Conservation (phyloP, 2,329 filamentous ascomycete genomes). For the Colletotrichum brevisporum region DNA sequence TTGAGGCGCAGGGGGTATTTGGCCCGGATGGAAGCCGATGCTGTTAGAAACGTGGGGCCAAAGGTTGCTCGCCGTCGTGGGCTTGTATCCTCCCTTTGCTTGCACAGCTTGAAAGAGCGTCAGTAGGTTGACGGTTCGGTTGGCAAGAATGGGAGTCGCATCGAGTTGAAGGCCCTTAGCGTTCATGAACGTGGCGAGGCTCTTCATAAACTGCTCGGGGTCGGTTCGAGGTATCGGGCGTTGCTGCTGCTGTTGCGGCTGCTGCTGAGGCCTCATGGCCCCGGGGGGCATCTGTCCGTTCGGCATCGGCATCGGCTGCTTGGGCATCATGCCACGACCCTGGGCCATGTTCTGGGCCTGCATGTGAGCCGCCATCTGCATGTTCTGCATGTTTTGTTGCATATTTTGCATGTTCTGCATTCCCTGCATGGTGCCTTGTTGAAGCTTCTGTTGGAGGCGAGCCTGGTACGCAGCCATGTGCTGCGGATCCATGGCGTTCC, state of each 20-base stretch:
- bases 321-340: conserved; percentile 66
- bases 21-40: conserved; percentile 72
- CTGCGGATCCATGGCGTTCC: conserved; percentile 77
- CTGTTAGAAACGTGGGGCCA: conserved; percentile 82
- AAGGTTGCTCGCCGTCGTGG: conserved; percentile 76
- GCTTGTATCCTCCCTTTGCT: conserved; percentile 84
- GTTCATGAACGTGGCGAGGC: conserved; percentile 83
- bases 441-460: conserved; percentile 83
- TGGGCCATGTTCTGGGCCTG: conserved; percentile 57
- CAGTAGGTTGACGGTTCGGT: conserved; percentile 81
- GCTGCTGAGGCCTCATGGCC: conserved; percentile 64
- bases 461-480: conserved; percentile 85
- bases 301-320: conserved; percentile 65
- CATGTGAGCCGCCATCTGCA: conserved; percentile 67
- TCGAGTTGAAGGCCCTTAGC: conserved; percentile 82
- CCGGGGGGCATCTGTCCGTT: conserved; percentile 70
- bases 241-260: conserved; percentile 50
- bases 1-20: conserved; percentile 75
- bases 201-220: conserved; percentile 81
- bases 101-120: conserved; percentile 82
- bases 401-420: conserved; percentile 55
- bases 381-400: conserved; percentile 59
- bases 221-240: conserved; percentile 60
- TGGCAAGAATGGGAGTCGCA: conserved; percentile 78
- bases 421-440: conserved; percentile 68